Evolutionary conservation across 371 early-diverging fungal genomes (phyloP), one percentile per base, ranked within the genome.

Genomic region (Apophysomyces sp.): DNA sequence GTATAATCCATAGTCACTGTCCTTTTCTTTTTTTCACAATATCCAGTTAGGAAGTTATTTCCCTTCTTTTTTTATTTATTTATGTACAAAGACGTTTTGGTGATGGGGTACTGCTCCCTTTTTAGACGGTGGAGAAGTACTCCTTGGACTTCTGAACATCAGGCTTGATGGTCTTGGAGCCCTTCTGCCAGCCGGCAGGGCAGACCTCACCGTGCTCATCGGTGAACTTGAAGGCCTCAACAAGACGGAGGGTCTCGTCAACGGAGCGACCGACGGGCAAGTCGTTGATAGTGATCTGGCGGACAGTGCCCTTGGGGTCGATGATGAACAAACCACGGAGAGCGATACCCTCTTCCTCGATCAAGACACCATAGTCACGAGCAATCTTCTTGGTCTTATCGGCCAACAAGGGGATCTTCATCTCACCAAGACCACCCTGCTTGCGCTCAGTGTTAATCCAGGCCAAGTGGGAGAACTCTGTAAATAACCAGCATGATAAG

Each of bases 151-250:
- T 71, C 58, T 74, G 62, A 31, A 88, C 84, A 68, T 86, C 88
- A 44, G 93, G 87, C 76, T 83, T 84, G 68, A 85, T 83, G 65
- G 86, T 78, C 60, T 71, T 71, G 40, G 65, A 69, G 59, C 95
- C 96, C 75, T 88, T 88, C 66, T 81, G 75, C 95, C 96, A 96
- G 83, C 89, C 88, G 57, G 88, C 93, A 56, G 96, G 95, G 89
- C 95, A 94, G 11, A 85, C 85, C 34, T 85, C 82, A 59, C 85
- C 85, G 62, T 84, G 76, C 67, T 87, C 66, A 55, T 90, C 90
- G 58, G 83, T 78, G 81, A 92, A 92, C 71, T 91, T 83, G 63
- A 92, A 74, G 12, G 93, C 95, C 70, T 93, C 87, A 29, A 96
- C 70, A 2, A 94, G 69, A 66, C 96, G 86, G 27, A 94, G 69